Conservation (phyloP, 345 rosid species). For the Hevea brasiliensis region DNA sequence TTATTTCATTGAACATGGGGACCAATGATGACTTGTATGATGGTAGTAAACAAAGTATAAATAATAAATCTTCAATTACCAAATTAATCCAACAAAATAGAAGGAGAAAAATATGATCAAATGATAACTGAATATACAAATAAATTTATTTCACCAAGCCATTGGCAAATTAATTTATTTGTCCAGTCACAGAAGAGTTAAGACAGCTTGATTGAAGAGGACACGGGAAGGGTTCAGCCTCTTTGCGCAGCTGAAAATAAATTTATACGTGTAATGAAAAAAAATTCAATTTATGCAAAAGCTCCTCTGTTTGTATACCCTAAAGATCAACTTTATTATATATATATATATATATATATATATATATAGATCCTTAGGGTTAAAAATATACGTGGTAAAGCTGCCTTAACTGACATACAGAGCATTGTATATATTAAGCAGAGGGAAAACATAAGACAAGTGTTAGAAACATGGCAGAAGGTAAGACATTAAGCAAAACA, state of each 20-base stretch:
- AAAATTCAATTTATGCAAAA: too few relatives aligned
- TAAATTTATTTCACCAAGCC: too few relatives aligned
- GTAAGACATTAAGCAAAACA: constrained; percentile 15
- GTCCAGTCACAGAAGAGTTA: neutral
- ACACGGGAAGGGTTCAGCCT: too few relatives aligned
- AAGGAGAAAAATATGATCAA: neutral
- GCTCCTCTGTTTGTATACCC: too few relatives aligned
- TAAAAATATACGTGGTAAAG: too few relatives aligned
- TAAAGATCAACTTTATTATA: too few relatives aligned
- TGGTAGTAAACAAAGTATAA: neutral
- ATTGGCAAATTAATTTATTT: neutral
- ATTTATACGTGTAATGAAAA: too few relatives aligned
- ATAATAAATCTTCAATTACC: neutral
- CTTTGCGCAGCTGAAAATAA: too few relatives aligned
- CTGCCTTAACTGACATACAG: neutral
- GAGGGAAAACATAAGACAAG: neutral
- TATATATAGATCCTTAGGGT: too few relatives aligned
- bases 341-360: too few relatives aligned
- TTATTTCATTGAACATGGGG: neutral
- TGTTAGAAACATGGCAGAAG: neutral
- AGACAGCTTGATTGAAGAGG: neutral
- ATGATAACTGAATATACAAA: too few relatives aligned
- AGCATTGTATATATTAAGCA: neutral
- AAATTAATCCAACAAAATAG: neutral
- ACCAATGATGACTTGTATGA: neutral